A percentile compares a stretch with the other conserved stretches of the same genome.
Conservation (phyloP, 108 stramenopile genomes). For the Licmophora abbreviata region DNA sequence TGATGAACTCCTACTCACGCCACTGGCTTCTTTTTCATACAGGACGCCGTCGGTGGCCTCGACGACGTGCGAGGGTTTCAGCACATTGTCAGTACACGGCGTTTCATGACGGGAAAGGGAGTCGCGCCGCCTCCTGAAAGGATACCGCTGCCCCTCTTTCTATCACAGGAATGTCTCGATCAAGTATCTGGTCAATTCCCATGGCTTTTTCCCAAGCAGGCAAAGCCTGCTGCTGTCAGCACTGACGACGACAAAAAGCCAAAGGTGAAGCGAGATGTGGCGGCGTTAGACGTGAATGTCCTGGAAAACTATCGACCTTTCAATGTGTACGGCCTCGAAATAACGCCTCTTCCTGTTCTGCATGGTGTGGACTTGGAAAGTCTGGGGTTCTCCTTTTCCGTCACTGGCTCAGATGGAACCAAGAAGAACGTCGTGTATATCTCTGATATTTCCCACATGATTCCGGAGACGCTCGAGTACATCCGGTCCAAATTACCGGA, state of each 20-base stretch:
- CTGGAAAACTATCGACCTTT: constrained; percentile 53
- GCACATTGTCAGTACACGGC: constrained; percentile 1
- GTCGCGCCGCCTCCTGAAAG: constrained; percentile 12
- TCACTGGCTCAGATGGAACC: constrained; percentile 9
- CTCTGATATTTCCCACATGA: constrained; percentile 75
- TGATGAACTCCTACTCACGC: neutral
- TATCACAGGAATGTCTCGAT: constrained; percentile 39
- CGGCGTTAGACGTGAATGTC: constrained; percentile 45
- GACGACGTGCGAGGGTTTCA: constrained; percentile 84
- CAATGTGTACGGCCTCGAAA: constrained; percentile 41
- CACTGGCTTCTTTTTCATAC: neutral
- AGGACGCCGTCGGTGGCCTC: constrained; percentile 61
- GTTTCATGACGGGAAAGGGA: constrained; percentile 1
- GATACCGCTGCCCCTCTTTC: constrained; percentile 45
- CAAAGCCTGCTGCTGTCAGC: neutral
- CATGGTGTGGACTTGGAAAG: constrained; percentile 81
- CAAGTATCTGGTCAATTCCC: constrained; percentile 48
- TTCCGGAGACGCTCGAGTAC: constrained; percentile 54
- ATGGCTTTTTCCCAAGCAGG: constrained; percentile 52
- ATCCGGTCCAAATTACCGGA: constrained; percentile 54
- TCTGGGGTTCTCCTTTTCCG: constrained; percentile 74
- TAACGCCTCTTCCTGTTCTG: constrained; percentile 75
- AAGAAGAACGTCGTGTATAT: constrained; percentile 61
- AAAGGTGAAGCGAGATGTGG: constrained; percentile 50
- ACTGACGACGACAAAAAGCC: constrained; percentile 5